Evolutionary conservation across 345 rosid species (phyloP).

Genomic region (Camelina laxa): DNA sequence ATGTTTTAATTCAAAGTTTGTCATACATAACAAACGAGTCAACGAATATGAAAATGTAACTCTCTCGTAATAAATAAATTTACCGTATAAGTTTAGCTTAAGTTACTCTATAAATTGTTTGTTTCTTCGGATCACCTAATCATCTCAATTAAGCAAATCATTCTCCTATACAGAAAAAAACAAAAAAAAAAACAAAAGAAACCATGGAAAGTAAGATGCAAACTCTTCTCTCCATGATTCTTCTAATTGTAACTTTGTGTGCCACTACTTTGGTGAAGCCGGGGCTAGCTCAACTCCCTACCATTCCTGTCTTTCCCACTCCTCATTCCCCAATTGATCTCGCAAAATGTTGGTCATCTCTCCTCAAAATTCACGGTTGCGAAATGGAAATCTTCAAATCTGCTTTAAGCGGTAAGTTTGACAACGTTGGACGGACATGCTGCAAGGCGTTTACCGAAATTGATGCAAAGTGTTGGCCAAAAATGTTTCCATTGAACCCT

Average conservation of each 20-base stretch:
- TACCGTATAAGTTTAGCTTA: too few species aligned
- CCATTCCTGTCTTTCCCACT: not conserved
- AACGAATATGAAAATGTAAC: too few species aligned
- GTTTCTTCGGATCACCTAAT: too few species aligned
- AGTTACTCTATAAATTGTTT: too few species aligned
- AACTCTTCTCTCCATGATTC: not conserved
- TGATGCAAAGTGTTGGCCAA: slow-evolving; percentile 17
- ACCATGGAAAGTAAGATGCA: too few species aligned
- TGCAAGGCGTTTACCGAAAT: slow-evolving; percentile 1
- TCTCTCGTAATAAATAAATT: too few species aligned
- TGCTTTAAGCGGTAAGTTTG: slow-evolving; percentile 14
- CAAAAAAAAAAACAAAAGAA: too few species aligned
- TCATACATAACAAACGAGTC: too few species aligned
- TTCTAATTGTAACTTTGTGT: not conserved
- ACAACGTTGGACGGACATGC: not conserved
- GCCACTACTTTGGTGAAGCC: not conserved
- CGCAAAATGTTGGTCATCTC: slow-evolving; percentile 7
- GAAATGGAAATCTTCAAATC: not conserved
- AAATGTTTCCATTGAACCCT: slow-evolving; percentile 7
- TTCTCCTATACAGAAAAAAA: too few species aligned
- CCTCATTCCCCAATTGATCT: not conserved
- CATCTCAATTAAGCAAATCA: not conserved
- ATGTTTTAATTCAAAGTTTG: too few species aligned
- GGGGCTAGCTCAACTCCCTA: not conserved
- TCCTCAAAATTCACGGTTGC: not conserved